Percentiles rank a stretch among this genome's conserved stretches.
phyloP scores from a whole-genome alignment of 495 filamentous ascomycete species.

The Penicillium paxilli region DNA sequence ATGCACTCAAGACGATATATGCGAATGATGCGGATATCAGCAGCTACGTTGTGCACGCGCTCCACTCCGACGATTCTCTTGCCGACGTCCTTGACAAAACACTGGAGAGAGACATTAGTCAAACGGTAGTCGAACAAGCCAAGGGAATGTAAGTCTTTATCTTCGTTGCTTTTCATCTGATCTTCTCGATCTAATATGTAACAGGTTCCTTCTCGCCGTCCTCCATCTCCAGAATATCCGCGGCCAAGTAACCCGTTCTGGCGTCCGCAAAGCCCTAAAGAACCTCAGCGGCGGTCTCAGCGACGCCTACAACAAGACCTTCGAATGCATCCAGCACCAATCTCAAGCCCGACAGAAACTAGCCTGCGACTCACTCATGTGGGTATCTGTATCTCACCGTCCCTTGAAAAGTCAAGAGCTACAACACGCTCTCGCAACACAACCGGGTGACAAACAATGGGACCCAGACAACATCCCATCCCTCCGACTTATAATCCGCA shows the following conservation, averaged over 20 bases:
- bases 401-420: neutral
- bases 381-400: neutral
- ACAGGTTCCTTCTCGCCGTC: neutral
- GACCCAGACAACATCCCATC: neutral
- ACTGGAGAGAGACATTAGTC: neutral
- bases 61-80: neutral
- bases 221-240: neutral
- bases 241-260: neutral
- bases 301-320: neutral
- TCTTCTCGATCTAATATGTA: neutral
- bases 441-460: neutral
- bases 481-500: neutral
- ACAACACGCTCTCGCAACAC: neutral
- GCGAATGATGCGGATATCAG: neutral
- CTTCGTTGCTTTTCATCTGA: neutral
- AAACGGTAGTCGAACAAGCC: neutral
- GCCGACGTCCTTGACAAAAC: neutral
- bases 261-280: neutral
- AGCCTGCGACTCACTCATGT: neutral
- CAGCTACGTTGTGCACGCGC: neutral
- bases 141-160: neutral
- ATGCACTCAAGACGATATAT: neutral
- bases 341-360: neutral
- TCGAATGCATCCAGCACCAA: neutral
- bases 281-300: neutral